A percentile compares a stretch with the other conserved stretches of the same genome.
phyloP scores from a whole-genome alignment of 2,329 filamentous ascomycete genomes.

The Acrocalymma vagum region DNA sequence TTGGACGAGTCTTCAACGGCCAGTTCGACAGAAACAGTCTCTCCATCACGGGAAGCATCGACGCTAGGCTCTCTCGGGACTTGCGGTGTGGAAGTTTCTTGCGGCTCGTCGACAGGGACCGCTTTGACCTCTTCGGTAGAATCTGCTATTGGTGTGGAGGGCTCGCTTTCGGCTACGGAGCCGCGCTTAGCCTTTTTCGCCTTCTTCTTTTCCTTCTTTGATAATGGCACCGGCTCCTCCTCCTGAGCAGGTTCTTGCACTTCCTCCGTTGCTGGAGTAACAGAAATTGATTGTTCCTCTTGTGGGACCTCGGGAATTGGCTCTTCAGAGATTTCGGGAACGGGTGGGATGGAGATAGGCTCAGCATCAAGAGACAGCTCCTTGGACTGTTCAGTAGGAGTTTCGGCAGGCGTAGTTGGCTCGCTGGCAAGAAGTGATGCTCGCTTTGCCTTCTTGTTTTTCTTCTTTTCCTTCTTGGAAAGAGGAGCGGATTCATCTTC shows the following conservation, averaged over 20 bases:
- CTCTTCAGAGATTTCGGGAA: no score
- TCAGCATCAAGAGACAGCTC: constrained; percentile 2
- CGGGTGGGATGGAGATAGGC: background rate
- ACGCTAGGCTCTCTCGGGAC: constrained; percentile 1
- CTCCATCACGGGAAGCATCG: background rate
- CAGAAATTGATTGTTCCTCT: background rate
- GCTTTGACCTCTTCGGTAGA: constrained; percentile 20
- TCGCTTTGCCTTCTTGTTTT: constrained; percentile 16
- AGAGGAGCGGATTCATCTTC: constrained; percentile 3
- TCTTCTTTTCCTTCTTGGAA: constrained; percentile 19
- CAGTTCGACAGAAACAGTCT: background rate
- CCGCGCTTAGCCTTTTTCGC: constrained; percentile 35
- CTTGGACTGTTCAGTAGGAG: constrained; percentile 7
- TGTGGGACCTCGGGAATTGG: no score
- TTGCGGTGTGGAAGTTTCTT: background rate
- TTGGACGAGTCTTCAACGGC: constrained; percentile 5
- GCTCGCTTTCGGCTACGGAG: constrained; percentile 21
- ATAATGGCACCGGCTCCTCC: constrained; percentile 21
- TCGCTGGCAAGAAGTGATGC: constrained; percentile 8
- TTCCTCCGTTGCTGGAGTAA: background rate
- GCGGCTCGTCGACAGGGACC: constrained; percentile 3
- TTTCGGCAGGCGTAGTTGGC: constrained; percentile 3
- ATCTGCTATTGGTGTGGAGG: constrained; percentile 6
- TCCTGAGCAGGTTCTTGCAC: no score
- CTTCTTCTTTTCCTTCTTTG: constrained; percentile 40